These are phyloP conservation scores for Magnusiomyces tetraspermus DNA, from an alignment of 1,139 yeast genomes.

Conservation along the genomic window DNA sequence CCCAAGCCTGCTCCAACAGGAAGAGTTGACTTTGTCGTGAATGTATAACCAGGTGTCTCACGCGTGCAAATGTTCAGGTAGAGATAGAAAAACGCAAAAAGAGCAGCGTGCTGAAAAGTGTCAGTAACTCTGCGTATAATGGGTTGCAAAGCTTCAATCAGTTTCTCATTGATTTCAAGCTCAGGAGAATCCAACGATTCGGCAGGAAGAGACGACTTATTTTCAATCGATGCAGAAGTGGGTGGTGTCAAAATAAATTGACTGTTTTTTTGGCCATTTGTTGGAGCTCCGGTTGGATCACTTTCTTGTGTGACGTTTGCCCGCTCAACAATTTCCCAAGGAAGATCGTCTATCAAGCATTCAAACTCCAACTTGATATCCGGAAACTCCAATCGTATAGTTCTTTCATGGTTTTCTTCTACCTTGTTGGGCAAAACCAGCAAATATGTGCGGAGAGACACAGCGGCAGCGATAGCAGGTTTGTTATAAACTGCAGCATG, in stretches of 20 bases:
- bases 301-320: too few species aligned
- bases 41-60: constrained; percentile 43
- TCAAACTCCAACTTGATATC: constrained; percentile 58
- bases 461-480: constrained; percentile 88
- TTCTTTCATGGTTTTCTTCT: constrained; percentile 31
- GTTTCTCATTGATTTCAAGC: constrained; percentile 47
- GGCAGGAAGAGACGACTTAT: neutral
- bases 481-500: constrained; percentile 92
- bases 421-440: constrained; percentile 38
- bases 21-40: constrained; percentile 66
- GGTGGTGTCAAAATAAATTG: neutral
- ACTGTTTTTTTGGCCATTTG: neutral
- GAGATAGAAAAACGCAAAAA: constrained; percentile 74
- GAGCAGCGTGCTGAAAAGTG: constrained; percentile 68
- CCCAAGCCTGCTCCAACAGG: constrained; percentile 98
- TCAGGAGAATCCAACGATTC: neutral
- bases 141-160: constrained; percentile 41
- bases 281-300: too few species aligned
- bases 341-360: constrained; percentile 55
- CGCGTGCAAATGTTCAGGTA: constrained; percentile 50
- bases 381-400: constrained; percentile 62
- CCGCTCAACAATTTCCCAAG: constrained; percentile 29
- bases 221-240: neutral
- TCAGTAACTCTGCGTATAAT: constrained; percentile 39
- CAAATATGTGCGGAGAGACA: constrained; percentile 71